Evolutionary conservation across 2,329 filamentous ascomycete species (phyloP).

Genomic region (Calonectria pauciramosa): DNA sequence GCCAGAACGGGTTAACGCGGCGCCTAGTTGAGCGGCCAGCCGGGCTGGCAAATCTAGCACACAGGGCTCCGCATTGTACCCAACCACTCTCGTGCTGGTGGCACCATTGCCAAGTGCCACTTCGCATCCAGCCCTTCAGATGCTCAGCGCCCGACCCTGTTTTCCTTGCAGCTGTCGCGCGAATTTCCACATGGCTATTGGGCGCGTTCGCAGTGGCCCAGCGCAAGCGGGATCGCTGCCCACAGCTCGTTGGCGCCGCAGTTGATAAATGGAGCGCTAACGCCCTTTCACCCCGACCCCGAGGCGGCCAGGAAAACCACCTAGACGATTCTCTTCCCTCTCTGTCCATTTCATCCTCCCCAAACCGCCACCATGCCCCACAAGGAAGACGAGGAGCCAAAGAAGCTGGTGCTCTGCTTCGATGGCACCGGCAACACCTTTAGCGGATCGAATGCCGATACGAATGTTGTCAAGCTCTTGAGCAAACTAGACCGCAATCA

Average conservation of each 20-base stretch:
- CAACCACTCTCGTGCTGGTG: not conserved
- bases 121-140: not conserved
- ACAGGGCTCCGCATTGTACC: not conserved
- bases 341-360: not conserved
- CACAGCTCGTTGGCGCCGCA: not conserved
- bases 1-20: not conserved
- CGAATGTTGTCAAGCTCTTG: constrained; percentile 68
- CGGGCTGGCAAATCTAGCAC: not conserved
- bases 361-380: constrained; percentile 10
- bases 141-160: not conserved
- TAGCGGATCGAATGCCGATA: constrained; percentile 62
- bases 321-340: not conserved
- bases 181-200: not conserved
- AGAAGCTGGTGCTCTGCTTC: constrained; percentile 63
- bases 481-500: constrained; percentile 61
- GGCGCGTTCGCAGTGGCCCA: not conserved
- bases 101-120: not conserved
- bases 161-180: no score
- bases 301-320: not conserved
- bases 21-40: not conserved
- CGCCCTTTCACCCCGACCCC: not conserved
- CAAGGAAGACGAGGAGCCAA: constrained; percentile 25
- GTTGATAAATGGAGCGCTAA: not conserved
- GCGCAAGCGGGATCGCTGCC: not conserved
- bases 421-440: constrained; percentile 64